Percentiles rank a stretch among this genome's conserved stretches.
These are phyloP conservation scores for Aspergillus texensis DNA, from an alignment of 2,329 filamentous ascomycete genomes.

Conservation along the genomic window DNA sequence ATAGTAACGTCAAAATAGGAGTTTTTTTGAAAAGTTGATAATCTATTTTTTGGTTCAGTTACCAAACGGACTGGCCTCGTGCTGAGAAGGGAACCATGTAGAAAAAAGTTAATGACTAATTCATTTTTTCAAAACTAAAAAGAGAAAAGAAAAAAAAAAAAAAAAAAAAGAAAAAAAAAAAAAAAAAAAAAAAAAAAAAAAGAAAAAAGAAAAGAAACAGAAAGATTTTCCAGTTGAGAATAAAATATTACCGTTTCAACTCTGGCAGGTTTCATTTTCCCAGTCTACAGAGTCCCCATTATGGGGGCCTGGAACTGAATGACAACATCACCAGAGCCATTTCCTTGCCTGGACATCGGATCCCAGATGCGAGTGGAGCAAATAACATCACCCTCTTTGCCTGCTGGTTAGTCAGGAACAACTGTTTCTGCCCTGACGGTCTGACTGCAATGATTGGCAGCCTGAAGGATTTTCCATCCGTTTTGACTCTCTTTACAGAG, in stretches of 20 bases:
- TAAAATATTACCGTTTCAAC: background rate
- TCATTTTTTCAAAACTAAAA: background rate
- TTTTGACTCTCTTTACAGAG: background rate
- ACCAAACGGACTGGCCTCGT: no score
- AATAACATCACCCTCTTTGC: conserved; percentile 19
- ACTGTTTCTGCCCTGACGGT: conserved; percentile 5
- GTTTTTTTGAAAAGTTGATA: no score
- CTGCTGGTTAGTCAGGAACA: conserved; percentile 24
- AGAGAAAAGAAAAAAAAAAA: no score
- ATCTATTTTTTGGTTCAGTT: no score
- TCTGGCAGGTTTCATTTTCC: background rate
- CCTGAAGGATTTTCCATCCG: background rate
- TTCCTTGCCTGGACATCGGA: conserved; percentile 12
- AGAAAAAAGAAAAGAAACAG: background rate
- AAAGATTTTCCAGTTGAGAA: background rate
- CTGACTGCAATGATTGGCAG: conserved; percentile 8
- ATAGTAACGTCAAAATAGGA: no score
- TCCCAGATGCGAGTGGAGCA: conserved; percentile 21
- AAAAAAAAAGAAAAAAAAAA: background rate
- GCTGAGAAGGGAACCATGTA: no score
- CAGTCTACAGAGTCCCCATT: background rate
- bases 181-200: background rate
- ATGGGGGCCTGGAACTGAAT: conserved; percentile 6
- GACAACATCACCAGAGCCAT: conserved; percentile 15
- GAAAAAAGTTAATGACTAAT: conserved; percentile 1